Evolutionary conservation across 2,329 filamentous ascomycete species (phyloP).

Genomic region (Seiridium unicorne): DNA sequence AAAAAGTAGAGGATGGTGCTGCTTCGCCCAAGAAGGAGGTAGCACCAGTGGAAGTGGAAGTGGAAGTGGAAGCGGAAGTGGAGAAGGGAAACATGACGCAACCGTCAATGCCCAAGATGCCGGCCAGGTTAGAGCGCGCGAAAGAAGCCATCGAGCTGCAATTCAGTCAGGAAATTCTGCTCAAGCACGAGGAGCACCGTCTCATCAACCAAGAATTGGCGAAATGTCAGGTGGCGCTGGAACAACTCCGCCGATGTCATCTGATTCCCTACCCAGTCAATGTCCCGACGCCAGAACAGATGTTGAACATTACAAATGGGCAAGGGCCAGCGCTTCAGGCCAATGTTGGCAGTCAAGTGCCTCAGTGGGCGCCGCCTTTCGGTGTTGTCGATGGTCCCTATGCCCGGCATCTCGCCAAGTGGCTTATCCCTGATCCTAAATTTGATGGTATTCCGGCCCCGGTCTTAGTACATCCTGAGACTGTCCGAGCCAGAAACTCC

Average conservation of each 20-base stretch:
- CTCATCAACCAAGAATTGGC: constrained; percentile 94
- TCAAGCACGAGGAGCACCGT: constrained; percentile 92
- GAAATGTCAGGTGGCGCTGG: constrained; percentile 89
- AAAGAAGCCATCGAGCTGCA: constrained; percentile 79
- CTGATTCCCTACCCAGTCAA: constrained; percentile 85
- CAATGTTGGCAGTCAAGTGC: constrained; percentile 61
- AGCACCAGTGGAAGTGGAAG: constrained; percentile 15
- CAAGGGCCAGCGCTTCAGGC: constrained; percentile 68
- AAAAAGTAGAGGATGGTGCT: constrained; percentile 33
- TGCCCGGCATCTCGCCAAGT: constrained; percentile 89
- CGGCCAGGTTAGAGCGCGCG: constrained; percentile 47
- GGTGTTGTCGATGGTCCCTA: constrained; percentile 92
- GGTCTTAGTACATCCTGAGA: constrained; percentile 39
- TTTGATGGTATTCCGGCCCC: constrained; percentile 71
- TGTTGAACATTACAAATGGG: constrained; percentile 71
- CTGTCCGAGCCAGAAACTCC: constrained; percentile 42
- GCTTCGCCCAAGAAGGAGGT: constrained; percentile 28
- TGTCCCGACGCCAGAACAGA: constrained; percentile 63
- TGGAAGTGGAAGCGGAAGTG: constrained; percentile 19
- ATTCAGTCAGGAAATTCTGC: constrained; percentile 84
- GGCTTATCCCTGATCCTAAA: constrained; percentile 84
- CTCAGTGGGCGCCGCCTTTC: constrained; percentile 81
- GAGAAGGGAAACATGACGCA: constrained; percentile 12
- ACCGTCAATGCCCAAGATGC: constrained; percentile 9
- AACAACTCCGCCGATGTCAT: constrained; percentile 89